These are phyloP conservation scores for Hyaloscypha finlandica DNA, from an alignment of 495 filamentous ascomycete species.

Conservation along the genomic window DNA sequence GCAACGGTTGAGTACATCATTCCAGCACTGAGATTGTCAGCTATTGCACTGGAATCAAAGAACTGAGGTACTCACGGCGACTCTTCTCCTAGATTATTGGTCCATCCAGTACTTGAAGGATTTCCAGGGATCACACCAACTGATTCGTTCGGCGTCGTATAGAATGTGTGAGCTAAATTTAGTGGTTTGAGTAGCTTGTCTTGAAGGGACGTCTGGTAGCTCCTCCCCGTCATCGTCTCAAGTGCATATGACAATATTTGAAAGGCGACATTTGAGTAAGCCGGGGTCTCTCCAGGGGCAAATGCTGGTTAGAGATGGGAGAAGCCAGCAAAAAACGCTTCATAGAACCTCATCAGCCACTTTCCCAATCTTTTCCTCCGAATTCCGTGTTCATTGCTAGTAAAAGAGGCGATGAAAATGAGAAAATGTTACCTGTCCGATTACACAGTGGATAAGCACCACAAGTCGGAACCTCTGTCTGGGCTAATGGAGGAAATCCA, in stretches of 20 bases:
- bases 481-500: slow-evolving; percentile 45
- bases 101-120: slow-evolving; percentile 11
- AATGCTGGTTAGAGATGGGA: slow-evolving; percentile 47
- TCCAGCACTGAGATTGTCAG: slow-evolving; percentile 44
- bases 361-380: not conserved
- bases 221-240: slow-evolving; percentile 51
- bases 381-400: not conserved
- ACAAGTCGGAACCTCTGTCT: slow-evolving; percentile 43
- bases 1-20: slow-evolving; percentile 55
- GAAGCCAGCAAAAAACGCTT: slow-evolving; percentile 47
- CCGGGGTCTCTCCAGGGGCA: slow-evolving; percentile 47
- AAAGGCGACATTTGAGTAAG: slow-evolving; percentile 59
- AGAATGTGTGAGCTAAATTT: slow-evolving; percentile 43
- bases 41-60: not conserved
- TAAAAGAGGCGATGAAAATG: not conserved
- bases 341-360: not conserved
- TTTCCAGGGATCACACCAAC: slow-evolving; percentile 40
- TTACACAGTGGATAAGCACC: slow-evolving; percentile 33
- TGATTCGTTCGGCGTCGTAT: slow-evolving; percentile 35
- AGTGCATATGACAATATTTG: slow-evolving; percentile 56
- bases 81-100: slow-evolving; percentile 9
- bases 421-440: not conserved
- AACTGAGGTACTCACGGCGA: slow-evolving; percentile 7
- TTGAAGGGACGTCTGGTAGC: slow-evolving; percentile 45
- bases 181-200: slow-evolving; percentile 48